Evolutionary conservation across 768 basidiomycete genomes (phyloP).

Genomic region (Ramaria sp.): DNA sequence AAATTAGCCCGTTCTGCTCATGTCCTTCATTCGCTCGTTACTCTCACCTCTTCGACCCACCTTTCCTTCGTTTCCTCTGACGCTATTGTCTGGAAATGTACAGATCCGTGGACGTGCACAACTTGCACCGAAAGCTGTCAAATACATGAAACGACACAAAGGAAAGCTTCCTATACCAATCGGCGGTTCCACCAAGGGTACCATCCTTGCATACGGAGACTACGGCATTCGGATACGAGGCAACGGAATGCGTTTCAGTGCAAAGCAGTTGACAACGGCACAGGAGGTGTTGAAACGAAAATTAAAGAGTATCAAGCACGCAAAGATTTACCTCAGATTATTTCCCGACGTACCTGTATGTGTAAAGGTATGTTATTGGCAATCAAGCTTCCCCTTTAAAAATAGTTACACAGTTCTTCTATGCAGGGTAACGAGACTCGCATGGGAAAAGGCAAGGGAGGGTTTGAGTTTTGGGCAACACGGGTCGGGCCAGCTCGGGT

Average conservation of each 20-base stretch:
- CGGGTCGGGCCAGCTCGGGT: slow-evolving; percentile 83
- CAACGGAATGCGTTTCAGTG: slow-evolving; percentile 68
- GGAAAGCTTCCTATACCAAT: slow-evolving; percentile 75
- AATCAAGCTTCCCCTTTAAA: neutral
- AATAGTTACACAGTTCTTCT: neutral
- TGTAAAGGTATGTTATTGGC: slow-evolving; percentile 73
- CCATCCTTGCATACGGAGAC: slow-evolving; percentile 83
- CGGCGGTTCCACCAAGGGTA: slow-evolving; percentile 89
- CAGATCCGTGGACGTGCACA: slow-evolving; percentile 29
- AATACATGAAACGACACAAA: slow-evolving; percentile 84
- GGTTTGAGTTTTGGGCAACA: slow-evolving; percentile 95
- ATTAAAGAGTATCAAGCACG: slow-evolving; percentile 81
- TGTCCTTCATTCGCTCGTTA: slow-evolving; percentile 8
- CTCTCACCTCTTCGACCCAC: slow-evolving; percentile 7
- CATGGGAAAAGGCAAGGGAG: slow-evolving; percentile 99
- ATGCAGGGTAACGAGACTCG: slow-evolving; percentile 89
- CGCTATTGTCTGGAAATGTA: neutral
- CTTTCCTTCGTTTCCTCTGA: neutral
- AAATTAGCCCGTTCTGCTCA: neutral
- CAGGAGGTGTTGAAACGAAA: slow-evolving; percentile 85
- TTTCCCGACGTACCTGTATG: slow-evolving; percentile 98
- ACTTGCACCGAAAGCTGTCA: slow-evolving; percentile 75
- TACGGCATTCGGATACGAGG: slow-evolving; percentile 88
- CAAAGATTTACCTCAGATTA: slow-evolving; percentile 76
- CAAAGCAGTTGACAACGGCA: slow-evolving; percentile 81